These are phyloP conservation scores for Phialemonium atrogriseum DNA, from an alignment of 2,329 filamentous ascomycete species.

Conservation along the genomic window DNA sequence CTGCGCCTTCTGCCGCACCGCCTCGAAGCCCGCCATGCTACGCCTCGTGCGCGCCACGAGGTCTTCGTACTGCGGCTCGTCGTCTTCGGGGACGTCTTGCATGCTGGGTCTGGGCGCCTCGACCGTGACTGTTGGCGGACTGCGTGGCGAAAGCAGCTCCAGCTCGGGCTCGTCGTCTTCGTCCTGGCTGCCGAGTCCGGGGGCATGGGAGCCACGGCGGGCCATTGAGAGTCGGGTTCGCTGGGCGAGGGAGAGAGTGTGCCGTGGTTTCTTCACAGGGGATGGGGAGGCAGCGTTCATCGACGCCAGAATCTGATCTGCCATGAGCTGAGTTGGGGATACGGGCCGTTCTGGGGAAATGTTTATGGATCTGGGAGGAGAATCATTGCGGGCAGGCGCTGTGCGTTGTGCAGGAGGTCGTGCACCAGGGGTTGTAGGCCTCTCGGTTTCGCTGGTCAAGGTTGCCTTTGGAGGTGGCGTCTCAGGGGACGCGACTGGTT, in stretches of 20 bases:
- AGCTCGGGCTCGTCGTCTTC: slow-evolving; percentile 22
- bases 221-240: slow-evolving; percentile 78
- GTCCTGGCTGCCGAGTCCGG: slow-evolving; percentile 9
- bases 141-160: slow-evolving; percentile 2
- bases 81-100: slow-evolving; percentile 18
- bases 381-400: no score
- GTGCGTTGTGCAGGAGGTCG: not conserved
- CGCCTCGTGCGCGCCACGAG: slow-evolving; percentile 49
- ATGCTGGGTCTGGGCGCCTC: no score
- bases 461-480: no score
- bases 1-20: slow-evolving; percentile 52
- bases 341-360: slow-evolving; percentile 11
- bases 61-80: slow-evolving; percentile 33
- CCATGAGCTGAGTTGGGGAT: slow-evolving; percentile 41
- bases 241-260: slow-evolving; percentile 60
- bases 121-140: slow-evolving; percentile 4
- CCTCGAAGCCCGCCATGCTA: slow-evolving; percentile 56
- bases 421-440: not conserved
- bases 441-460: not conserved
- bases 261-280: slow-evolving; percentile 45
- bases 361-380: not conserved
- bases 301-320: slow-evolving; percentile 47
- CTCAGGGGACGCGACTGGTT: no score
- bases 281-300: slow-evolving; percentile 49
- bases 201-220: slow-evolving; percentile 35